Percentiles rank a stretch among this genome's conserved stretches.
Conservation (phyloP, 2,329 filamentous ascomycete species). For the Colletotrichum sp. region DNA sequence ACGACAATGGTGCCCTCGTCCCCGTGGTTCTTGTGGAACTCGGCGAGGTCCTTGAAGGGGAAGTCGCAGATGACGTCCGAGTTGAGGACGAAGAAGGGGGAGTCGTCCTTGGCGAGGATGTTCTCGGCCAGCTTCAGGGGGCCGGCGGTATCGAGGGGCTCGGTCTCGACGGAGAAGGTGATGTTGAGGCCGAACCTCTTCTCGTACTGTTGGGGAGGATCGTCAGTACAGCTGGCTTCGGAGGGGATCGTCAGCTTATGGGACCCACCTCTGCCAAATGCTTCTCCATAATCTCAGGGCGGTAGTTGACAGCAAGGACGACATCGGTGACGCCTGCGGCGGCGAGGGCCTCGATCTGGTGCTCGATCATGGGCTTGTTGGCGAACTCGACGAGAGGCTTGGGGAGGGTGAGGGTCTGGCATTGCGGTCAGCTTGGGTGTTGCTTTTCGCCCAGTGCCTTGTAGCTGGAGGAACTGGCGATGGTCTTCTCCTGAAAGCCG, state of each 20-base stretch:
- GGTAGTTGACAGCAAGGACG: conserved; percentile 97
- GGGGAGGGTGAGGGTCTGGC: conserved; percentile 89
- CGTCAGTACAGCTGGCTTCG: conserved; percentile 4
- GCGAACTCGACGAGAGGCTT: conserved; percentile 98
- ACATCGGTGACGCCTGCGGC: conserved; percentile 96
- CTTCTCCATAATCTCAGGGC: conserved; percentile 96
- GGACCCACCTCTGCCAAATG: conserved; percentile 81
- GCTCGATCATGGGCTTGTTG: conserved; percentile 99
- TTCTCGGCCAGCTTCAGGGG: conserved; percentile 94
- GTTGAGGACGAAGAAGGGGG: conserved; percentile 98
- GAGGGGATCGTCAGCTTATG: background rate
- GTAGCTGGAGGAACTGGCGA: background rate
- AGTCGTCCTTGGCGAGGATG: conserved; percentile 90
- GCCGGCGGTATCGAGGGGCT: conserved; percentile 93
- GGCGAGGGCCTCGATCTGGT: conserved; percentile 95
- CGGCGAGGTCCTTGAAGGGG: conserved; percentile 87
- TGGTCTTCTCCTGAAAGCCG: background rate
- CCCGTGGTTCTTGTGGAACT: conserved; percentile 92
- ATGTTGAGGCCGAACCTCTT: conserved; percentile 92
- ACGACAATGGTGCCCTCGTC: conserved; percentile 97
- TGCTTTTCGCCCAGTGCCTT: conserved; percentile 14
- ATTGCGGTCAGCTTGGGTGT: conserved; percentile 13
- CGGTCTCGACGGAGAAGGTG: conserved; percentile 94
- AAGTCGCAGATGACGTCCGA: conserved; percentile 98
- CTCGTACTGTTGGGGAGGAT: conserved; percentile 69